Base-by-base conservation (phyloP, 306 rosid species). In the Lathyrus oleraceus region DNA sequence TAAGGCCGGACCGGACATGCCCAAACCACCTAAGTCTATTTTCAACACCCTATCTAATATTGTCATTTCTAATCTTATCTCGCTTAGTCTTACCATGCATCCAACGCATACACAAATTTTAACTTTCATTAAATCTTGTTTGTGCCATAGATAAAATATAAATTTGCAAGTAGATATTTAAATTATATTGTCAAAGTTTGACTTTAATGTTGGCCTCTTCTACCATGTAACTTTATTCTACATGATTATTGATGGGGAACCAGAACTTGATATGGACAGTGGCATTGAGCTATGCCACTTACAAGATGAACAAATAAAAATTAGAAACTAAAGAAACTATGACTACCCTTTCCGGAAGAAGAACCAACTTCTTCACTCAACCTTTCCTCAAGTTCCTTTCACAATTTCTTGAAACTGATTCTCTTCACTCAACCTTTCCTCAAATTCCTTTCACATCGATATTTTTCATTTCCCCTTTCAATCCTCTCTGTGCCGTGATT, bases 161-260 rank as follows among this genome's bases (percentile, higher is more conserved):
- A 64, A 74, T 65, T 36, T n/a, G 36, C 8, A 13, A 30, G 23
- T 48, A 32, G 7, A 57, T 39, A 56, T 47, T 57, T 40, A 39
- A 39, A 23, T 23, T 54, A 70, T 54, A 10, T 25, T 36, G 38
- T 68, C 72, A 36, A 51, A 52, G 20, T 68, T 51, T 36, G 21
- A 52, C 40, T 35, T 20, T 20, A 13, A 16, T 36, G 62, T 8
- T 51, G 75, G 42, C 35, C 11, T 70, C 9, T 42, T 8, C 60
- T 20, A 17, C 23, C 68, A 30, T 12, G 23, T 17, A 70, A 40
- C 67, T 32, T 35, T 35, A 44, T n/a, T 72, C 40, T 21, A 3
- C 1, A 30, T 48, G 20, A 3, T 15, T 15, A n/a, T 14, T 47
- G 52, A 47, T 47, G 6, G 17, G 51, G 52, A 20, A n/a, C 20